These are phyloP conservation scores for Suhomyces bribrorum DNA, from an alignment of 1,139 yeast species.

Conservation along the genomic window DNA sequence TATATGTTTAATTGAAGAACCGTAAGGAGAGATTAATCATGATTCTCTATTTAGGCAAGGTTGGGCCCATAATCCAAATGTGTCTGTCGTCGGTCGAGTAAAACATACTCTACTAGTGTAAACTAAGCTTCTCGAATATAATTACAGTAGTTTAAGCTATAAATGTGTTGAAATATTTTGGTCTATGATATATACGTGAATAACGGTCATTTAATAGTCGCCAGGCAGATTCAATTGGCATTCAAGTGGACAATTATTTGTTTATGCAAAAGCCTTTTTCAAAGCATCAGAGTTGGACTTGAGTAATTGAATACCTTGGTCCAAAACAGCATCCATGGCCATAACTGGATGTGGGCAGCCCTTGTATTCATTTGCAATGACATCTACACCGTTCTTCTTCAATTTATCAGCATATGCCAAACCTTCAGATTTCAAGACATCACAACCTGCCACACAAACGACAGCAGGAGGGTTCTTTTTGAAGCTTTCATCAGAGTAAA, in stretches of 20 bases:
- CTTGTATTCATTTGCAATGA: slow-evolving; percentile 35
- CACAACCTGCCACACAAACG: slow-evolving; percentile 47
- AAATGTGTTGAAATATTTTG: no score
- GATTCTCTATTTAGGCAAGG: neutral
- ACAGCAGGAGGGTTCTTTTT: slow-evolving; percentile 42
- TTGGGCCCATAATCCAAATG: no score
- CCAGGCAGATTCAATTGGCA: no score
- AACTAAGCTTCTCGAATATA: no score
- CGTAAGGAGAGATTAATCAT: neutral
- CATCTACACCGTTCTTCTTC: slow-evolving; percentile 37
- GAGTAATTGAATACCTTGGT: slow-evolving; percentile 41
- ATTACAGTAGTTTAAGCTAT: no score
- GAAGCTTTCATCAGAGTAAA: slow-evolving; percentile 43
- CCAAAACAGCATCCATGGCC: slow-evolving; percentile 48
- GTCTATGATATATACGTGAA: no score
- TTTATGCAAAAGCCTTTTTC: slow-evolving; percentile 21
- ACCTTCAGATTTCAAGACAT: slow-evolving; percentile 48
- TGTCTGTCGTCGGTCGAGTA: no score
- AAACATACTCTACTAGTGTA: no score
- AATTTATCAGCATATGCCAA: slow-evolving; percentile 45
- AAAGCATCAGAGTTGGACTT: slow-evolving; percentile 32
- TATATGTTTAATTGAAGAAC: neutral
- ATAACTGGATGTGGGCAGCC: slow-evolving; percentile 52
- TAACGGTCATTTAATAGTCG: no score
- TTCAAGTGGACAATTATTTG: no score